Evolutionary conservation across 306 rosid species (phyloP).

Genomic region (Citrullus colocynthis): DNA sequence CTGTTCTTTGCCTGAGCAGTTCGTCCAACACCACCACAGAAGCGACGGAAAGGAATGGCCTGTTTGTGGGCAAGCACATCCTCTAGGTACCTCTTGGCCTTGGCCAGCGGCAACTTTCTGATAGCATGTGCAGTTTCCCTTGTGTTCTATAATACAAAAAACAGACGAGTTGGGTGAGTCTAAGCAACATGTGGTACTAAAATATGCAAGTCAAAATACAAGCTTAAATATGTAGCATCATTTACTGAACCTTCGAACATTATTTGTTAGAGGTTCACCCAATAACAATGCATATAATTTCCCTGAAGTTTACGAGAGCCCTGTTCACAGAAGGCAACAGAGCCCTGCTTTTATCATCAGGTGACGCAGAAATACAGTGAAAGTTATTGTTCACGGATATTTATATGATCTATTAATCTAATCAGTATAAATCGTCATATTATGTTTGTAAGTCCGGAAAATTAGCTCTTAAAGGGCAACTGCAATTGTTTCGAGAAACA

Average conservation of each 20-base stretch:
- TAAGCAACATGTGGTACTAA: neutral
- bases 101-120: constrained; percentile 59
- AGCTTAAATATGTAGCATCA: constrained; percentile 24
- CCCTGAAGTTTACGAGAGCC: constrained; percentile 44
- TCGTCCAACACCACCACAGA: constrained; percentile 91
- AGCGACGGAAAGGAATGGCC: constrained; percentile 89
- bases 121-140: constrained; percentile 77
- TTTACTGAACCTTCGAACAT: constrained; percentile 60
- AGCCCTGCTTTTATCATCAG: constrained; percentile 36
- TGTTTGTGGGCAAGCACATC: constrained; percentile 94
- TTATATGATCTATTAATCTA: neutral
- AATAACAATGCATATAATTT: constrained; percentile 36
- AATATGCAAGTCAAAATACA: neutral
- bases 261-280: constrained; percentile 52
- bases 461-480: neutral
- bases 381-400: neutral
- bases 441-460: neutral
- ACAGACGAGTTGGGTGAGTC: neutral
- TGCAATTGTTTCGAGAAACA: neutral
- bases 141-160: constrained; percentile 43
- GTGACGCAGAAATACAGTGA: neutral
- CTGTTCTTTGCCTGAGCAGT: constrained; percentile 94
- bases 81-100: constrained; percentile 85
- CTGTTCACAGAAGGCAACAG: constrained; percentile 35
- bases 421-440: too few relatives aligned